Evolutionary conservation across 306 rosid genomes (phyloP).

Genomic region (Prunus fruticosa): DNA sequence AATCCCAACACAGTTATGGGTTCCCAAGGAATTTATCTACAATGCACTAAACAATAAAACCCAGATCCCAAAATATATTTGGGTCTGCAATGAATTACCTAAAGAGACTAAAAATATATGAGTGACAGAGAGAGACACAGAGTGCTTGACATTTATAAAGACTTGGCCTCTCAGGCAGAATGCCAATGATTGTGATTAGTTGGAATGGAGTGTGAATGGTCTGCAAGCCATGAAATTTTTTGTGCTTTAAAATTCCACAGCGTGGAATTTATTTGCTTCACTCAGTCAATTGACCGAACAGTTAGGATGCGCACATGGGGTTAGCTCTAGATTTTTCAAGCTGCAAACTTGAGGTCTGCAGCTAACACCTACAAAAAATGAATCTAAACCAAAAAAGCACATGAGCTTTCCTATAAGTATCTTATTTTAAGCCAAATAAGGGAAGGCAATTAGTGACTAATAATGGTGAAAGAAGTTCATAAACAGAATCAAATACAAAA

Average conservation of each 20-base stretch:
- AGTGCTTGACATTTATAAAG: slow-evolving; percentile 4
- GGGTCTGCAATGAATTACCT: slow-evolving; percentile 8
- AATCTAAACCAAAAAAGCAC: background rate
- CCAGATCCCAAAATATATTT: slow-evolving; percentile 19
- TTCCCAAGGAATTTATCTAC: slow-evolving; percentile 14
- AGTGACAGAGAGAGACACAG: background rate
- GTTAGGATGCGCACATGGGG: slow-evolving; percentile 51
- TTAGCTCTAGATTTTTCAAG: slow-evolving; percentile 3
- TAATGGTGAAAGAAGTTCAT: background rate
- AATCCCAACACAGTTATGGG: slow-evolving; percentile 30
- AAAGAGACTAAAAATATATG: background rate
- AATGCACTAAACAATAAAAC: background rate
- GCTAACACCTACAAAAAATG: background rate
- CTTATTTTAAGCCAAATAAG: background rate
- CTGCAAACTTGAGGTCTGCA: slow-evolving; percentile 4
- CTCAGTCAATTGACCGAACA: slow-evolving; percentile 26
- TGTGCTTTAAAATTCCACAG: background rate
- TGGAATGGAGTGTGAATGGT: slow-evolving; percentile 22
- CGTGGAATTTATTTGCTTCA: slow-evolving; percentile 26
- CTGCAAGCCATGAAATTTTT: slow-evolving; percentile 24
- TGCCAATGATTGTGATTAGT: slow-evolving; percentile 36
- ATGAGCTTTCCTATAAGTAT: background rate
- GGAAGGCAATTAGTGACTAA: background rate
- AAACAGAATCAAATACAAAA: background rate
- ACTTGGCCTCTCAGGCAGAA: slow-evolving; percentile 24